These are phyloP conservation scores for Paracoccidioides brasiliensis DNA, from an alignment of 2,329 filamentous ascomycete genomes.

Conservation along the genomic window DNA sequence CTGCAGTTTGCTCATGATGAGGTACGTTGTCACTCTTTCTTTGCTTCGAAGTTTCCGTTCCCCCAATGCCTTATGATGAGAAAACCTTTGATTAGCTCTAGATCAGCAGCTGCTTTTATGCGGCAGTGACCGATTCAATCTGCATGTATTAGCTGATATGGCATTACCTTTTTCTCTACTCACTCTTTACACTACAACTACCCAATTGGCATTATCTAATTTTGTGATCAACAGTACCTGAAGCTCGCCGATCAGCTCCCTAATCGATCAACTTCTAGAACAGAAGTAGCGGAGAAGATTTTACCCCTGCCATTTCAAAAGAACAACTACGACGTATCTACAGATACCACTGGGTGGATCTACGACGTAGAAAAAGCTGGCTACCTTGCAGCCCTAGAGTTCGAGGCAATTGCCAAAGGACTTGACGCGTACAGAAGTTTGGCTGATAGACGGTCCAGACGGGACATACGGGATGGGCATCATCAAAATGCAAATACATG, in stretches of 20 bases:
- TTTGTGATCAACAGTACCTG: constrained; percentile 18
- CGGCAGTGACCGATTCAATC: constrained; percentile 47
- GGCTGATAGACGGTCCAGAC: constrained; percentile 15
- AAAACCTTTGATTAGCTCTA: constrained; percentile 57
- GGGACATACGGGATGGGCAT: constrained; percentile 18
- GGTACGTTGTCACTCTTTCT: constrained; percentile 19
- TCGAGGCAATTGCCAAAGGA: constrained; percentile 26
- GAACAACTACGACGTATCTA: not conserved
- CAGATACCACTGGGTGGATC: constrained; percentile 9
- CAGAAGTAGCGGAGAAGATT: constrained; percentile 3
- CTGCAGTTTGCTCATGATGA: constrained; percentile 28
- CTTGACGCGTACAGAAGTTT: constrained; percentile 29
- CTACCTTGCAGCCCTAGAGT: constrained; percentile 9
- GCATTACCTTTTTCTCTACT: constrained; percentile 16
- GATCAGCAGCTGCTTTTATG: constrained; percentile 55
- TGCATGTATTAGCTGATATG: constrained; percentile 42
- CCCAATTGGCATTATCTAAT: constrained; percentile 17
- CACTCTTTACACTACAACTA: constrained; percentile 1
- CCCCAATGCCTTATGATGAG: constrained; percentile 33
- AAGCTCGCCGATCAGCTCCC: constrained; percentile 22
- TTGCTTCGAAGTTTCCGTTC: not conserved
- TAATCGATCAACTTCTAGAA: constrained; percentile 13
- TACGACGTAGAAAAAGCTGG: constrained; percentile 8
- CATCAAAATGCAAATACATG: constrained; percentile 27
- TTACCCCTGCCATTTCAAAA: not conserved